These are phyloP conservation scores for Pseudotsuga menziesii DNA, from an alignment of 75 land plant species.

Conservation along the genomic window DNA sequence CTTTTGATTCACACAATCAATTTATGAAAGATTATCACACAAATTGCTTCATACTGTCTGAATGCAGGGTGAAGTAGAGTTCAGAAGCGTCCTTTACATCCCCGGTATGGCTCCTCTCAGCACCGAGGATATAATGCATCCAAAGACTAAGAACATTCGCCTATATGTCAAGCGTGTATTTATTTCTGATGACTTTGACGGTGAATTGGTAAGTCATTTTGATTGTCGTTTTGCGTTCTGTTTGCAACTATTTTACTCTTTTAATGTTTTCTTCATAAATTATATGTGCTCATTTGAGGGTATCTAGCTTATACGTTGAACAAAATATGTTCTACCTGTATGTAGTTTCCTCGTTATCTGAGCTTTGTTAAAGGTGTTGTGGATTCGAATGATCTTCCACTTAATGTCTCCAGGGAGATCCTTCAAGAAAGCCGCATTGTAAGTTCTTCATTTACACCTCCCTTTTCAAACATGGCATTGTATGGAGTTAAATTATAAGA, in stretches of 20 bases:
- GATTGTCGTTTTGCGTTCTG: background rate
- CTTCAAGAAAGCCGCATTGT: slow-evolving; percentile 98
- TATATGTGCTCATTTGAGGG: background rate
- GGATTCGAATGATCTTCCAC: slow-evolving; percentile 95
- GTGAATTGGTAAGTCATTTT: slow-evolving; percentile 75
- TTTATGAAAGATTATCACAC: background rate
- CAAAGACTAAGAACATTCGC: slow-evolving; percentile 88
- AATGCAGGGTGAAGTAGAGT: slow-evolving; percentile 96
- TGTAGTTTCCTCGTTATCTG: slow-evolving; percentile 91
- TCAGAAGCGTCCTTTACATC: slow-evolving; percentile 82
- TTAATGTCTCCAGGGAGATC: slow-evolving; percentile 97
- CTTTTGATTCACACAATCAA: background rate
- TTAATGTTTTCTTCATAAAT: background rate
- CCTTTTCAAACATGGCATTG: too few relatives aligned
- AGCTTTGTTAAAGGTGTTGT: slow-evolving; percentile 98
- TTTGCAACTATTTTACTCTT: background rate
- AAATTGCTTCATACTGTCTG: background rate
- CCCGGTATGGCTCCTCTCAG: slow-evolving; percentile 99
- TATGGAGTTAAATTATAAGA: too few relatives aligned
- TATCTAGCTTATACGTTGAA: background rate
- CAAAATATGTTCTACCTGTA: background rate
- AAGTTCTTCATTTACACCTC: slow-evolving; percentile 23
- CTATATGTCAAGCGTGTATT: slow-evolving; percentile 96
- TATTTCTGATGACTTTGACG: slow-evolving; percentile 97
- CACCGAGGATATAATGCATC: slow-evolving; percentile 72